Evolutionary conservation across 2,329 filamentous ascomycete species (phyloP), one percentile per base, ranked within the genome.

Genomic region (Claviceps digitariae): DNA sequence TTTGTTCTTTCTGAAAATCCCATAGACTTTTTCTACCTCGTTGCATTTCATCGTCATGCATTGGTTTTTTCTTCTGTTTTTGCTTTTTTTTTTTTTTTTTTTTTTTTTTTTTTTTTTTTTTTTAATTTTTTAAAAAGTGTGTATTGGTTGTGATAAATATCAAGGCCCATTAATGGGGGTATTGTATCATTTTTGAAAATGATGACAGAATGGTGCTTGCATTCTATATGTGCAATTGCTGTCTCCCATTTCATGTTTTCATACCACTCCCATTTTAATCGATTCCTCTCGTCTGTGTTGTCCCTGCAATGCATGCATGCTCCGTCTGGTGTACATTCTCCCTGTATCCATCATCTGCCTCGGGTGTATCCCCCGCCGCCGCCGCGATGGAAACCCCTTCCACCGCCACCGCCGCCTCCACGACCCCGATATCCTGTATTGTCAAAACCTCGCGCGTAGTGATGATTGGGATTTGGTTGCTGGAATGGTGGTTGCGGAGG

Each of bases 401-500:
- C 36, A 10, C 47, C 34, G 12, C 31, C 47, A 52, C 64, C 55
- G 17, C 67, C 66, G 36, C 53, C 34, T n/a, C 31, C 47, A 52
- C 64, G 55, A 17, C 67, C 66, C 36, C 53, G 50, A 45, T 50
- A 56, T 1, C 46, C 62, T 50, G 31, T 62, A 50, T 65, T 64
- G 45, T 68, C 66, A 1, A 63, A 62, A 2, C 63, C 63, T 51
- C 67, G 57, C 36, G 36, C 17, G 36, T 62, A 59, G 23, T 63
- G 55, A 3, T 57, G 51, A 31, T 47, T 9, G 54, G 58, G n/a
- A 9, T 21, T 21, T 7, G 20, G 12, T 20, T 48, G 46, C 4
- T 31, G 45, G 2, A 56, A 57, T 2, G 25, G 29, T 6, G 45
- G 48, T 17, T 41, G 52, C 29, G 55, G 36, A 52, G 57, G 29